These are phyloP conservation scores for Petrea volubilis DNA, from an alignment of 257 asterid species.

Conservation along the genomic window DNA sequence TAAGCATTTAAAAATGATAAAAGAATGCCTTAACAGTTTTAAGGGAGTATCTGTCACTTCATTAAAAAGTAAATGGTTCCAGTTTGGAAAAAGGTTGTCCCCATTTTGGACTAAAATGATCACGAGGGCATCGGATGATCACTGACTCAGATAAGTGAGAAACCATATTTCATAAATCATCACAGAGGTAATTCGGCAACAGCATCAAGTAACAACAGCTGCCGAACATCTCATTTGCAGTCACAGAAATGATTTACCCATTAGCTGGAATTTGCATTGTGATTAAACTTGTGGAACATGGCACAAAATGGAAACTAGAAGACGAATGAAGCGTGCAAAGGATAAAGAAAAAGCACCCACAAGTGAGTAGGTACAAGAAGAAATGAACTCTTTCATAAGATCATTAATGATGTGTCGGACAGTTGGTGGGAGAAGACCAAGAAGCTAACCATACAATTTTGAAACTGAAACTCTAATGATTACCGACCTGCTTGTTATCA, in stretches of 20 bases:
- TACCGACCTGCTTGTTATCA: conserved; percentile 81
- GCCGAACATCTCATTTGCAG: conserved; percentile 17
- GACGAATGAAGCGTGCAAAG: conserved; percentile 15
- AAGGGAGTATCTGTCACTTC: conserved; percentile 3
- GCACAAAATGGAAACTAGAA: conserved; percentile 3
- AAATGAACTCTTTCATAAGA: neutral
- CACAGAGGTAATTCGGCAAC: conserved; percentile 22
- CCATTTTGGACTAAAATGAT: conserved; percentile 8
- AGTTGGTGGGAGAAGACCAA: conserved; percentile 8
- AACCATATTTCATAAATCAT: conserved; percentile 7
- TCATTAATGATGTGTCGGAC: conserved; percentile 14
- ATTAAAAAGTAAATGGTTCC: neutral
- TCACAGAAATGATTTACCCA: neutral
- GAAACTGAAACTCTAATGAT: conserved; percentile 10
- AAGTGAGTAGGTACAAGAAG: conserved; percentile 6
- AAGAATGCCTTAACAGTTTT: conserved; percentile 3
- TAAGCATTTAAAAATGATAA: conserved; percentile 17
- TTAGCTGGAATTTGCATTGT: conserved; percentile 7
- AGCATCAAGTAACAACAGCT: conserved; percentile 22
- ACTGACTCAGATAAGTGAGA: conserved; percentile 10
- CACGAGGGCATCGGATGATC: conserved; percentile 12
- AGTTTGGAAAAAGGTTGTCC: neutral
- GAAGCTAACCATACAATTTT: conserved; percentile 7
- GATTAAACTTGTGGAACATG: neutral
- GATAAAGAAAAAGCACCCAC: neutral